These are phyloP conservation scores for Bodo saltans DNA, from an alignment of 78 protist species.

Conservation along the genomic window DNA sequence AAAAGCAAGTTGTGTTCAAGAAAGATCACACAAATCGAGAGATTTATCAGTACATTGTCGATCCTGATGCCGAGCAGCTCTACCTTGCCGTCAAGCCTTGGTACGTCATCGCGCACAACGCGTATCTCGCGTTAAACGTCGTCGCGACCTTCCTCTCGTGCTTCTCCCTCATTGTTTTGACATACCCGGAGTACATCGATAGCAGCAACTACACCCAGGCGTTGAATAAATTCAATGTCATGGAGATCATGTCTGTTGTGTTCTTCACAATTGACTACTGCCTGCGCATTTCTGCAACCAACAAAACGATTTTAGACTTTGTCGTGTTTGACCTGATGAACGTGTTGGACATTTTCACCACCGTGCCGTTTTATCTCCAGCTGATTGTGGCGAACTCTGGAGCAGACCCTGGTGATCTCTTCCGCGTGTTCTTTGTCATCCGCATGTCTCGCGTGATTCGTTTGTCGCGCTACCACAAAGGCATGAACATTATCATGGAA, in stretches of 20 bases:
- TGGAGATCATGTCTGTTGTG: background rate
- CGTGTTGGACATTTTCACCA: background rate
- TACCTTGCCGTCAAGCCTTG: background rate
- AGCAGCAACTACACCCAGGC: background rate
- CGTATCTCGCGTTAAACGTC: background rate
- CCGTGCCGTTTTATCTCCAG: background rate
- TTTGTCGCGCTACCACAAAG: background rate
- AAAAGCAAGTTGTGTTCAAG: no score
- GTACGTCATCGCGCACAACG: background rate
- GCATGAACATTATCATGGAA: background rate
- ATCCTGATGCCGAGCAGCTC: background rate
- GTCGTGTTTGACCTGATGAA: background rate
- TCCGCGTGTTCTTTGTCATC: background rate
- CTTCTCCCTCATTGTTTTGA: background rate
- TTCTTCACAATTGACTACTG: background rate
- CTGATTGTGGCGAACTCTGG: background rate
- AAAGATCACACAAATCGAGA: background rate
- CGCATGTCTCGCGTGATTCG: background rate
- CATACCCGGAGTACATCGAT: background rate
- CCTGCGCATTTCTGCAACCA: background rate
- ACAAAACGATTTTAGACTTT: background rate
- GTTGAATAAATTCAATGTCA: background rate
- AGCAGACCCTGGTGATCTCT: background rate
- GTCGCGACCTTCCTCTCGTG: background rate
- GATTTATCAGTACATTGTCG: background rate